Evolutionary conservation across 257 asterid genomes (phyloP).

Genomic region (Nicotiana benthamiana): DNA sequence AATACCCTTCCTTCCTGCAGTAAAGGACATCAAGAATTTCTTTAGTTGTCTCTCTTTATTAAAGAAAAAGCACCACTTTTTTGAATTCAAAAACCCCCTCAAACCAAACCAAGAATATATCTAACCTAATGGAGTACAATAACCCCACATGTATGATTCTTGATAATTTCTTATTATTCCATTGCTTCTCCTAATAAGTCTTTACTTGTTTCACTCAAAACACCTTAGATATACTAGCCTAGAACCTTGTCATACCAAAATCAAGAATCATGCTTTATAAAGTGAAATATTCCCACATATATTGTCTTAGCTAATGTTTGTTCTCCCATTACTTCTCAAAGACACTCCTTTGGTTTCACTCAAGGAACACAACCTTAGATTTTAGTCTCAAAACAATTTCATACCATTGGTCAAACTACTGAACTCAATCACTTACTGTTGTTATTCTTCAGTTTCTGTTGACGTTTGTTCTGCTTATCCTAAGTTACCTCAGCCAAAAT

Average conservation of each 20-base stretch:
- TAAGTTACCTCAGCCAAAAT: not conserved
- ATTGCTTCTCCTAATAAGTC: not conserved
- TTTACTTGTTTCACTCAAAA: not conserved
- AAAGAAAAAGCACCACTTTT: constrained; percentile 42
- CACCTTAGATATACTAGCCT: not conserved
- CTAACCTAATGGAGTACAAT: constrained; percentile 1
- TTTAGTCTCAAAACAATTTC: not conserved
- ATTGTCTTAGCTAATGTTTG: not conserved
- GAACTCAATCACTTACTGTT: not conserved
- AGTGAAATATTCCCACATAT: constrained; percentile 1
- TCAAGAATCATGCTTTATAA: not conserved
- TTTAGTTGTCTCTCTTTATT: constrained; percentile 53
- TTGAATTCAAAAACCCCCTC: constrained; percentile 31
- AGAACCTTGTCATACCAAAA: not conserved
- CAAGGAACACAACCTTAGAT: constrained; percentile 23
- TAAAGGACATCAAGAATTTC: constrained; percentile 47
- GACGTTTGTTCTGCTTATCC: not conserved
- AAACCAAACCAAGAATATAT: constrained; percentile 8
- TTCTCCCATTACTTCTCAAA: constrained; percentile 16
- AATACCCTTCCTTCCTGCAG: constrained; percentile 10
- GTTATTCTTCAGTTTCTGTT: not conserved
- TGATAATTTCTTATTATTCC: not conserved
- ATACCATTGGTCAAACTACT: not conserved
- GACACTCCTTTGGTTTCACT: constrained; percentile 29
- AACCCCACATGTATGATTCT: constrained; percentile 1